A percentile compares a stretch with the other conserved stretches of the same genome.
Evolutionary conservation across 2,329 filamentous ascomycete genomes (phyloP).

Genomic region (Dactylellina drechsleri): DNA sequence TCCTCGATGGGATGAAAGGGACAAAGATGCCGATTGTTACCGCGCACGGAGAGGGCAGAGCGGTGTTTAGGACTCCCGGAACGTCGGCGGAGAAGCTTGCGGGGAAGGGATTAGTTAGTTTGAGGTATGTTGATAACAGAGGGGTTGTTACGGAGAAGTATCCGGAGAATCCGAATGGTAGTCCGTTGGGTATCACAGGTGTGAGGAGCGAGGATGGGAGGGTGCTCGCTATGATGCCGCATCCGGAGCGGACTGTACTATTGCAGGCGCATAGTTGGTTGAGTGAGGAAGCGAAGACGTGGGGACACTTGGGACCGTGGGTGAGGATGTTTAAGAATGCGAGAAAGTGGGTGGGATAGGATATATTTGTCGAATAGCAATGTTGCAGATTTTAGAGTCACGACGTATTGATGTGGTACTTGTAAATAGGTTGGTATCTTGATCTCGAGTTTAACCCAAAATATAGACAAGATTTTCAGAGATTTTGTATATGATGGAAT

Average conservation of each 20-base stretch:
- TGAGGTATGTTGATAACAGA: constrained; percentile 88
- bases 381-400: background rate
- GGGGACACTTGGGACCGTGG: constrained; percentile 84
- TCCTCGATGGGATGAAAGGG: constrained; percentile 87
- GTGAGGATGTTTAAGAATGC: constrained; percentile 86
- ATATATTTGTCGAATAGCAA: constrained; percentile 4
- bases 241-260: constrained; percentile 89
- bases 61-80: constrained; percentile 67
- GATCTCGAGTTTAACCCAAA: too few relatives aligned
- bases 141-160: constrained; percentile 80
- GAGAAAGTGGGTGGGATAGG: constrained; percentile 81
- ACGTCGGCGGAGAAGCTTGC: constrained; percentile 66
- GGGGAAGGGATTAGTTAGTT: constrained; percentile 74
- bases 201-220: constrained; percentile 80
- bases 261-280: constrained; percentile 80
- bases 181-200: constrained; percentile 81
- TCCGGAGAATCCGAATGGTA: constrained; percentile 89
- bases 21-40: constrained; percentile 85
- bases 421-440: too few relatives aligned
- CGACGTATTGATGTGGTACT: too few relatives aligned
- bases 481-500: background rate
- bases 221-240: constrained; percentile 90
- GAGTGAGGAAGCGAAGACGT: constrained; percentile 74
- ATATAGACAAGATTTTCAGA: background rate
- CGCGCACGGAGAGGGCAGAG: constrained; percentile 90